Base-by-base conservation (phyloP, 495 filamentous ascomycete genomes). In the Geoglossum glabrum region DNA sequence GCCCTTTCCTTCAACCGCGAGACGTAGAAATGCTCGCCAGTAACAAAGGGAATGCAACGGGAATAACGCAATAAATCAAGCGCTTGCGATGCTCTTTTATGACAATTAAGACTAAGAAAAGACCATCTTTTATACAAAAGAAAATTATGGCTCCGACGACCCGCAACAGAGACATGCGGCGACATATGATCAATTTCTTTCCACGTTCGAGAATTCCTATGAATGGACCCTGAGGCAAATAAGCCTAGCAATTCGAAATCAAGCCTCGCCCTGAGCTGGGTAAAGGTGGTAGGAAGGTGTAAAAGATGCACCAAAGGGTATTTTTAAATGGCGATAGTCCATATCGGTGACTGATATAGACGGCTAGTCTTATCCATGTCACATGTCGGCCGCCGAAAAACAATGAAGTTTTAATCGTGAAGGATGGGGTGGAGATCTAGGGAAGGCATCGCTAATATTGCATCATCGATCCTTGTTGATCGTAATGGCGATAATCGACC, bases 51-150 rank as follows among this genome's bases (percentile, higher is more conserved):
- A 13, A 52, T 52, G 49, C 49, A 52, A 28, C 15, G 23, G 26
- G 49, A 30, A 45, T 45, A 45, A 15, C 23, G 21, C 23, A 19
- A 28, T 15, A 52, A 52, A 27, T 31, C 40, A 45, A 52, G 28
- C 49, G 49, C 49, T 52, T 52, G 49, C 49, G 30, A 52, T 52
- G 49, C 49, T 52, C 40, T 52, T 31, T 52, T 52, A 52, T 52
- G 28, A 52, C 49, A 31, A 52, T 52, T 52, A 52, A 4, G 23
- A 52, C 49, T 15, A 26, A 52, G 23, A 27, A 25, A 52, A 52
- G 10, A 21, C 28, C 19, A 45, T 45, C 28, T 52, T 52, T 52
- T 52, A 26, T 52, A 52, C 49, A 52, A 52, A 52, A 21, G 49
- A 52, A 52, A 52, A 31, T 28, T 52, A 45, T 31, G 17, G 49